Evolutionary conservation across 1,284 basidiomycete genomes (phyloP).

Genomic region (Mycena sp.): DNA sequence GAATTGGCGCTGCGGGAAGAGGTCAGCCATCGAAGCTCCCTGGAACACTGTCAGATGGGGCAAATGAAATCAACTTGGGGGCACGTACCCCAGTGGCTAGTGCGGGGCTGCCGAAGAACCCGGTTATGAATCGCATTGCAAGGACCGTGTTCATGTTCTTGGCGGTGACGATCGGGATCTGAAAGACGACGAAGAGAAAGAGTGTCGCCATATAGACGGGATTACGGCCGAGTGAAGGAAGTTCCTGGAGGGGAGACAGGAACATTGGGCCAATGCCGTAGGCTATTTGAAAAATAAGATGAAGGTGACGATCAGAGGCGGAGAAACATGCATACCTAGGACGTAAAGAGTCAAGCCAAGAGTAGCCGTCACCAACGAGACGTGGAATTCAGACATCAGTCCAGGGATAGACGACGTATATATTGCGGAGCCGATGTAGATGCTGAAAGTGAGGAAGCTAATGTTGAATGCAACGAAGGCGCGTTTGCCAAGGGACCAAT

Average conservation of each 20-base stretch:
- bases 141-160: conserved; percentile 64
- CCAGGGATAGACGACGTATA: too few species aligned
- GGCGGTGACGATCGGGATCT: conserved; percentile 65
- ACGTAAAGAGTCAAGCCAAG: conserved; percentile 50
- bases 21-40: conserved; percentile 35
- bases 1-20: conserved; percentile 46
- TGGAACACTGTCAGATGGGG: not conserved
- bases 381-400: conserved; percentile 55
- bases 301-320: conserved; percentile 35
- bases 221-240: conserved; percentile 45
- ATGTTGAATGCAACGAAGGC: not conserved
- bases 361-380: conserved; percentile 53
- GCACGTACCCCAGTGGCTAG: conserved; percentile 42
- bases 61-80: conserved; percentile 2
- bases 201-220: too few species aligned
- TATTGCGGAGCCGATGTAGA: too few species aligned
- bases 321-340: conserved; percentile 28
- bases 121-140: conserved; percentile 70
- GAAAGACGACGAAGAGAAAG: conserved; percentile 60
- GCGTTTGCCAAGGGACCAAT: not conserved
- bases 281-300: not conserved
- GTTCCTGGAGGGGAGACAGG: conserved; percentile 63
- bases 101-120: conserved; percentile 55
- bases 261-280: conserved; percentile 50
- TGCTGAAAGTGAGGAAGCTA: not conserved